Evolutionary conservation across 495 filamentous ascomycete genomes (phyloP).

Genomic region (Alectoria sarmentosa): DNA sequence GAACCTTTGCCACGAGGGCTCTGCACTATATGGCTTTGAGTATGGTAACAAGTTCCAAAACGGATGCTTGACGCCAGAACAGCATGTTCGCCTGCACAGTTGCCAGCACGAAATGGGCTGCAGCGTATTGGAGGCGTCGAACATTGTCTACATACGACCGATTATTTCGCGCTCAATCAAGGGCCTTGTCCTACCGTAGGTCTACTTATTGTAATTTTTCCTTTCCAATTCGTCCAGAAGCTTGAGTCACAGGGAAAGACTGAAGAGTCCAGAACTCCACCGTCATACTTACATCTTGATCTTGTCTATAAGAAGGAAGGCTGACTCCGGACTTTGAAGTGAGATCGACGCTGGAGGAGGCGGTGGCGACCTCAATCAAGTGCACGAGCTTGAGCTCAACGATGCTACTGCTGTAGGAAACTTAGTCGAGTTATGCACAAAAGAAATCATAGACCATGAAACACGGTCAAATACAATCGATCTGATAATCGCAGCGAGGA

Average conservation of each 20-base stretch:
- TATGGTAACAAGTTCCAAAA: conserved; percentile 62
- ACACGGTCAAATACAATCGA: conserved; percentile 32
- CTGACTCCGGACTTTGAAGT: neutral
- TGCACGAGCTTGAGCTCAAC: conserved; percentile 53
- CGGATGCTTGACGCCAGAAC: conserved; percentile 63
- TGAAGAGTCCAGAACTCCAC: too few relatives aligned
- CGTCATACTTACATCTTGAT: neutral
- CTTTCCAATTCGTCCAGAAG: neutral
- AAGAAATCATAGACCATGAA: conserved; percentile 35
- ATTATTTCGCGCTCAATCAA: conserved; percentile 54
- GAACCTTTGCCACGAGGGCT: conserved; percentile 46
- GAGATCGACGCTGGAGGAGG: conserved; percentile 78
- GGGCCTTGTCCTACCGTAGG: conserved; percentile 48
- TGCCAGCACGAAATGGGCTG: conserved; percentile 73
- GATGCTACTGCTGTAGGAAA: conserved; percentile 12
- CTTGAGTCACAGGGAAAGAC: neutral
- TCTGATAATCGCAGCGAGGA: conserved; percentile 32
- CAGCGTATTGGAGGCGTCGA: conserved; percentile 42
- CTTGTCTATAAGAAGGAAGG: neutral
- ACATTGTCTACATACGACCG: conserved; percentile 70
- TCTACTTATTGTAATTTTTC: neutral
- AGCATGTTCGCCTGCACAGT: conserved; percentile 70
- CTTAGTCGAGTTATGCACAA: conserved; percentile 29
- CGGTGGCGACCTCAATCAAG: conserved; percentile 61
- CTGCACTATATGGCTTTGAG: conserved; percentile 66